A percentile compares a stretch with the other conserved stretches of the same genome.
These are phyloP conservation scores for Zygnema cylindricum DNA, from an alignment of 139 green algal species.

Conservation along the genomic window DNA sequence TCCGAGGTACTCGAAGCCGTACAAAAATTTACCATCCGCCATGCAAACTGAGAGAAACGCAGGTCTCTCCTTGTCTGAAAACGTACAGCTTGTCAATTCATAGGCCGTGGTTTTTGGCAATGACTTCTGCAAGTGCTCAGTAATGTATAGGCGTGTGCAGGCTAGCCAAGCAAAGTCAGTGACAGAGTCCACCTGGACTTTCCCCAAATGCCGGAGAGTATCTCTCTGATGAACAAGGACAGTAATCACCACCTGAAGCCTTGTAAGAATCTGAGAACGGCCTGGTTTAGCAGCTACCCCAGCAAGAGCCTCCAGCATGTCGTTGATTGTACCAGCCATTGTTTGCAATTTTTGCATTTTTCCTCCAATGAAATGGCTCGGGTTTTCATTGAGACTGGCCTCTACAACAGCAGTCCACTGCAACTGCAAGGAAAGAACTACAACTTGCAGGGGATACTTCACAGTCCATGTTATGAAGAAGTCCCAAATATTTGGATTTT, in stretches of 20 bases:
- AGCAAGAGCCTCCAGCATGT: slow-evolving; percentile 31
- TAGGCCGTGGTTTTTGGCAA: neutral
- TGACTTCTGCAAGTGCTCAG: neutral
- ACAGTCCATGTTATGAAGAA: slow-evolving; percentile 21
- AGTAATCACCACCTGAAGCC: slow-evolving; percentile 35
- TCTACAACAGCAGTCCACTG: slow-evolving; percentile 12
- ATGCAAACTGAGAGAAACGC: slow-evolving; percentile 35
- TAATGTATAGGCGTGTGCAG: slow-evolving; percentile 25
- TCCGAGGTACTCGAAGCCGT: slow-evolving; percentile 56
- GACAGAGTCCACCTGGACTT: neutral
- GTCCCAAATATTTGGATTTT: neutral
- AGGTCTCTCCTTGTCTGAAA: neutral
- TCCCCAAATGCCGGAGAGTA: slow-evolving; percentile 1
- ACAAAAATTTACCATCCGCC: slow-evolving; percentile 45
- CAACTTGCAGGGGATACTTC: slow-evolving; percentile 38
- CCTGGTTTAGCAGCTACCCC: neutral
- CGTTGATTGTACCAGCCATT: neutral
- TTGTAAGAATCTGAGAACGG: neutral
- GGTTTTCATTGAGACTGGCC: slow-evolving; percentile 16
- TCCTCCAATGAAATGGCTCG: slow-evolving; percentile 8
- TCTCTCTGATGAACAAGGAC: slow-evolving; percentile 49
- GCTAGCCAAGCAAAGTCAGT: slow-evolving; percentile 42
- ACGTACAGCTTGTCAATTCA: neutral
- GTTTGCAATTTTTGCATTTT: neutral
- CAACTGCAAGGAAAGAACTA: slow-evolving; percentile 44